phyloP scores from a whole-genome alignment of 225 moss, liverwort and hornwort genomes.

The Polytrichum formosum region DNA sequence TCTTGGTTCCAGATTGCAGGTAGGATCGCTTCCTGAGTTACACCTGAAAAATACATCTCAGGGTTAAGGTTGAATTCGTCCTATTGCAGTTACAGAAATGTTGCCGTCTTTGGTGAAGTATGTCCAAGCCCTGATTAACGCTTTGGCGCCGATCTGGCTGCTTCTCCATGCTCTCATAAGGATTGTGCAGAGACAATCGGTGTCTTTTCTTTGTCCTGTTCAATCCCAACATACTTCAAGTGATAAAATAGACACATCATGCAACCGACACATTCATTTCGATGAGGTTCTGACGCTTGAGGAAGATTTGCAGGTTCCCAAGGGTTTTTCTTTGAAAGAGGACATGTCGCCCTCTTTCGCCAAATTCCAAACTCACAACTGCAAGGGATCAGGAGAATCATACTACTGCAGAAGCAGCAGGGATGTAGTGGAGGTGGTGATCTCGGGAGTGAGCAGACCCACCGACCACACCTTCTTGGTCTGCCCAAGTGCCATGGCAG shows the following conservation, averaged over 20 bases:
- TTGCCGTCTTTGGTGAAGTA: too few relatives aligned
- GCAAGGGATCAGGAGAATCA: conserved; percentile 11
- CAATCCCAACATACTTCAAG: neutral
- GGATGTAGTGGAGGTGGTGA: conserved; percentile 39
- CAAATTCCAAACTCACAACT: conserved; percentile 22
- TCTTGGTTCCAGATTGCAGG: conserved; percentile 44
- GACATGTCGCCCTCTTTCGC: conserved; percentile 26
- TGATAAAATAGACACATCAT: neutral
- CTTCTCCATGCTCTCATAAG: too few relatives aligned
- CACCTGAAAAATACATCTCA: too few relatives aligned
- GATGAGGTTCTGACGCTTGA: too few relatives aligned
- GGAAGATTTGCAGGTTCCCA: conserved; percentile 25
- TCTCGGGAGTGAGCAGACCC: conserved; percentile 24
- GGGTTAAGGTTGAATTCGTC: too few relatives aligned
- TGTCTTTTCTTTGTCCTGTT: conserved; percentile 9
- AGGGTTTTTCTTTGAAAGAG: conserved; percentile 41
- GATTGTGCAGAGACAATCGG: too few relatives aligned
- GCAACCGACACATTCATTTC: too few relatives aligned
- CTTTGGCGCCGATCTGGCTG: too few relatives aligned
- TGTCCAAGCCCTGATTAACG: too few relatives aligned
- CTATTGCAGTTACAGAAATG: too few relatives aligned
- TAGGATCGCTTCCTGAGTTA: neutral
- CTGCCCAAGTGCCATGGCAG: conserved; percentile 43
- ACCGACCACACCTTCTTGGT: conserved; percentile 52
- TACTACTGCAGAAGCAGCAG: conserved; percentile 17